Evolutionary conservation across 495 filamentous ascomycete species (phyloP), one percentile per base, ranked within the genome.

Genomic region (Penicillium cosmopolitanum): DNA sequence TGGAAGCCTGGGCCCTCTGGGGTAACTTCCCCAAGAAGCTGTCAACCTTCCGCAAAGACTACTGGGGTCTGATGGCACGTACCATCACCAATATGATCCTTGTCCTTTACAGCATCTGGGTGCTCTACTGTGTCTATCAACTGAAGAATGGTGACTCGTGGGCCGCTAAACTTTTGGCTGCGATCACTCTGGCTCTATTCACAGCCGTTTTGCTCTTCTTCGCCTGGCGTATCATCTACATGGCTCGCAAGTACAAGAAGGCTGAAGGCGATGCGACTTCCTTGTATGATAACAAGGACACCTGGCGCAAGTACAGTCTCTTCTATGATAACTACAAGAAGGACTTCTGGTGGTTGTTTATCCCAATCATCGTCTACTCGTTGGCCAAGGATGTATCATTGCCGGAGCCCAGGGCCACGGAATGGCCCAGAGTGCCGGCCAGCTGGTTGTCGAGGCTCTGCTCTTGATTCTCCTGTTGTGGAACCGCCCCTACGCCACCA

Each of bases 321-420:
- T 98, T 98, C 80, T 98, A 98, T 75, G 95, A 98, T 64, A 89
- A 87, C 63, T 97, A 95, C 76, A 92, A 93, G 73, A 89, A 87
- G 67, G 86, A 88, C 62, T 96, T 92, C 76, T 98, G 94, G 94
- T 97, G 93, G 93, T 70, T 97, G 9, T 98, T 98, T 71, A 83
- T 98, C 12, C 95, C 95, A 7, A 80, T 83, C 47, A 96, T 98
- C 73, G 51, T 95, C 54, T 98, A 98, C 80, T 91, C 94, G 81
- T 94, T 98, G 66, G 89, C 85, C 65, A 96, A 92, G 74, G 93
- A 47, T 89, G 85, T 44, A 86, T 96, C 50, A 87, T 98, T 61
- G 95, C 95, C 34, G 92, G 85, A 44, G 91, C 84, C 15, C 87
- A 97, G 63, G 95, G 93, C 10, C 87, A 96, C 67, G 95, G 95